A percentile compares a stretch with the other conserved stretches of the same genome.
phyloP scores from a whole-genome alignment of 2,329 filamentous ascomycete genomes.

The Hymenoscyphus infarciens region DNA sequence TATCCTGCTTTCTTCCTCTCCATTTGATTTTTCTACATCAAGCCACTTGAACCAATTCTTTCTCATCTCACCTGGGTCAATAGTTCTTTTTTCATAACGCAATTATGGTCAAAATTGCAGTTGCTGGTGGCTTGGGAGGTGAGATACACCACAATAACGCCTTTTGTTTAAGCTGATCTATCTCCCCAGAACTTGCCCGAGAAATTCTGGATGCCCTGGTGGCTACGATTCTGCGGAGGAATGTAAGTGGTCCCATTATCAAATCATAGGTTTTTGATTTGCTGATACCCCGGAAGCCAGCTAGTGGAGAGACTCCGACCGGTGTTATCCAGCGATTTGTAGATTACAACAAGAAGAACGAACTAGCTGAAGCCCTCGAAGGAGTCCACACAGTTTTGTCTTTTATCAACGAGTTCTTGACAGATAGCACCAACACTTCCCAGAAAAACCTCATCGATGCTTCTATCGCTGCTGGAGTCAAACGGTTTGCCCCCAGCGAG shows the following conservation, averaged over 20 bases:
- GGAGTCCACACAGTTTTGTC: conserved; percentile 52
- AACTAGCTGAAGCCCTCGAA: conserved; percentile 39
- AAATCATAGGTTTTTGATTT: too few species aligned
- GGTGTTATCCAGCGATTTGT: conserved; percentile 41
- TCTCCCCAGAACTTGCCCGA: conserved; percentile 44
- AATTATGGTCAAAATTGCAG: conserved; percentile 44
- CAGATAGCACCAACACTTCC: conserved; percentile 27
- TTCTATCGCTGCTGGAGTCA: conserved; percentile 38
- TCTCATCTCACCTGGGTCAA: too few species aligned
- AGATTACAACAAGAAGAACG: conserved; percentile 42
- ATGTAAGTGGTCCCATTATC: too few species aligned
- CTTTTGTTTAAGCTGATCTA: too few species aligned
- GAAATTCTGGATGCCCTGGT: conserved; percentile 51
- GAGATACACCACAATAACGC: too few species aligned
- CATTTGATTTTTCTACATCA: background rate
- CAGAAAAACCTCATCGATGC: conserved; percentile 43
- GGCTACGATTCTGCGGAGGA: conserved; percentile 40
- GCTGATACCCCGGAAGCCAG: too few species aligned
- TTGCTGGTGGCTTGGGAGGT: conserved; percentile 46
- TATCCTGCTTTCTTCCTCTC: background rate
- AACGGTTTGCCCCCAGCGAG: conserved; percentile 42
- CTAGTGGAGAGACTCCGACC: conserved; percentile 5
- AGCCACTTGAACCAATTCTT: too few species aligned
- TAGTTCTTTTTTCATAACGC: too few species aligned
- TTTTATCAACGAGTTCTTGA: conserved; percentile 36